Conservation (phyloP, 2,329 filamentous ascomycete genomes). For the Fonsecaea monophora region DNA sequence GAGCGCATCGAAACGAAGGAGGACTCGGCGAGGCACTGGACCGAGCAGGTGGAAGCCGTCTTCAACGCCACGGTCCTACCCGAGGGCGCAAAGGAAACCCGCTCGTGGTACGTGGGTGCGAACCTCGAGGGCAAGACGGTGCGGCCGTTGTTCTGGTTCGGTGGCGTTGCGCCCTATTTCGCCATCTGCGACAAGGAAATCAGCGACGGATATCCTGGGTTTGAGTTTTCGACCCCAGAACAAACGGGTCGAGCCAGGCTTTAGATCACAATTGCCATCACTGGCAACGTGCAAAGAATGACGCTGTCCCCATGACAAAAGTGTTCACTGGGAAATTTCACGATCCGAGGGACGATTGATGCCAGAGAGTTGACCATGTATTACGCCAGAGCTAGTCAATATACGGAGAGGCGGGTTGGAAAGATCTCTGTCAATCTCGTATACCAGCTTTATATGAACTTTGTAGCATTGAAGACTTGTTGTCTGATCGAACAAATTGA, state of each 20-base stretch:
- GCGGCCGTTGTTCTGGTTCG: constrained; percentile 27
- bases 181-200: constrained; percentile 27
- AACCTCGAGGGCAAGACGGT: constrained; percentile 59
- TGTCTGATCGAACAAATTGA: not conserved
- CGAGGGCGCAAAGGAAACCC: constrained; percentile 43
- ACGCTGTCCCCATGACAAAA: not conserved
- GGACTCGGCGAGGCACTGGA: constrained; percentile 58
- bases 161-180: constrained; percentile 25
- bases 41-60: constrained; percentile 54
- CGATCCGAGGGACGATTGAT: too few species aligned
- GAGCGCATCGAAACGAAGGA: constrained; percentile 59
- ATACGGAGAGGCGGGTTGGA: not conserved
- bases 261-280: not conserved
- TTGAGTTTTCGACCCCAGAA: constrained; percentile 20
- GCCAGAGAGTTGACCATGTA: not conserved
- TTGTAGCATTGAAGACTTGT: not conserved
- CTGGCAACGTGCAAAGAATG: not conserved
- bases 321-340: too few species aligned
- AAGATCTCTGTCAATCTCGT: not conserved
- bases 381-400: not conserved
- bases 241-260: constrained; percentile 15
- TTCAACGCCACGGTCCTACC: constrained; percentile 58
- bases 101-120: constrained; percentile 64
- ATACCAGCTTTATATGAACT: not conserved
- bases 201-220: constrained; percentile 21